Evolutionary conservation across 2,329 filamentous ascomycete genomes (phyloP).

Genomic region (Colletotrichum noveboracense): DNA sequence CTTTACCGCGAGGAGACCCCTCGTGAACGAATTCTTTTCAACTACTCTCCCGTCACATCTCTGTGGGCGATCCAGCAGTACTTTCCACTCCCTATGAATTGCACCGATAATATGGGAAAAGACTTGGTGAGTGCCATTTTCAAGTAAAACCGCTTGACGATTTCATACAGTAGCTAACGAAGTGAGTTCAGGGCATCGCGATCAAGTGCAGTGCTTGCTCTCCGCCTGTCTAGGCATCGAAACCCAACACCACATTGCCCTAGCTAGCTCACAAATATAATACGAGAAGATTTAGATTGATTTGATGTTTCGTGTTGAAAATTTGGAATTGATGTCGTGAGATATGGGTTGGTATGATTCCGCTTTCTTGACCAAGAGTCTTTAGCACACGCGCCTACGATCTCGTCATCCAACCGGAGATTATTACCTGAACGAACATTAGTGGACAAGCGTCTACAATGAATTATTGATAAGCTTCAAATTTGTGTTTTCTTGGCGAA

Average conservation of each 20-base stretch:
- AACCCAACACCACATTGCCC: neutral
- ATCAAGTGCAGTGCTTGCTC: constrained; percentile 3
- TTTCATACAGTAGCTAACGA: neutral
- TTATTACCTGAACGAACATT: neutral
- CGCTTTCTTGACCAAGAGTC: neutral
- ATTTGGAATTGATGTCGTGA: neutral
- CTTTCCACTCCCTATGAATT: neutral
- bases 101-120: neutral
- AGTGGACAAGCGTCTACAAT: neutral
- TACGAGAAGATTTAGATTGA: neutral
- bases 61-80: constrained; percentile 18
- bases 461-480: neutral
- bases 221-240: neutral
- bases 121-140: neutral
- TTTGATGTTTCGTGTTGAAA: neutral
- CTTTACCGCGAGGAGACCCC: constrained; percentile 6
- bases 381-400: neutral
- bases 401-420: neutral
- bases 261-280: neutral
- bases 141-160: neutral
- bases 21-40: constrained; percentile 8
- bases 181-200: neutral
- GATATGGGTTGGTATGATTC: neutral
- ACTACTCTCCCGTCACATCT: constrained; percentile 5
- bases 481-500: neutral